These are phyloP conservation scores for Hymenotorrendiella dingleyae DNA, from an alignment of 2,329 filamentous ascomycete species.

Conservation along the genomic window DNA sequence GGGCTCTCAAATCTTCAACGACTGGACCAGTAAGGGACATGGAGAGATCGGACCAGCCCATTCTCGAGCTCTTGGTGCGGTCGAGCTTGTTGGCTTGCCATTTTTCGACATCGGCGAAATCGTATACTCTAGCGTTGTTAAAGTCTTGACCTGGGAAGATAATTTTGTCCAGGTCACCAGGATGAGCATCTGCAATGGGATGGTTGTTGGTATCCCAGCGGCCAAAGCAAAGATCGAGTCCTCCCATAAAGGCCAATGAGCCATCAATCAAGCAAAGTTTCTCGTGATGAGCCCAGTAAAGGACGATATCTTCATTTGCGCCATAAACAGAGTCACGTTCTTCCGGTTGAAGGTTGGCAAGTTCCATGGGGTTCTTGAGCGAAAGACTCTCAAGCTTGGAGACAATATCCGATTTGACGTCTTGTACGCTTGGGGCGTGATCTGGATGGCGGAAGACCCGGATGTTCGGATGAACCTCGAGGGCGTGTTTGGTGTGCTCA, in stretches of 20 bases:
- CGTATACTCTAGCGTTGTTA: constrained; percentile 81
- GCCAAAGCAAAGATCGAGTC: constrained; percentile 81
- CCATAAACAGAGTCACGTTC: constrained; percentile 76
- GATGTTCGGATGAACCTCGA: constrained; percentile 83
- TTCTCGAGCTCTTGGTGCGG: constrained; percentile 70
- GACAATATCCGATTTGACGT: constrained; percentile 61
- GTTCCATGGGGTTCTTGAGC: constrained; percentile 47
- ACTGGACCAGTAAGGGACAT: constrained; percentile 70
- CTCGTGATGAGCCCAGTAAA: constrained; percentile 93
- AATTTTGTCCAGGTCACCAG: constrained; percentile 66
- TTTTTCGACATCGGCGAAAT: constrained; percentile 68
- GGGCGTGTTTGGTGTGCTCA: constrained; percentile 70
- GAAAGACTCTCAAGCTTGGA: constrained; percentile 47
- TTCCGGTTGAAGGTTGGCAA: constrained; percentile 64
- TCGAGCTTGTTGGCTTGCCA: constrained; percentile 86
- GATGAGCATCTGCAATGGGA: constrained; percentile 69
- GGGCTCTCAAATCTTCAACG: constrained; percentile 65
- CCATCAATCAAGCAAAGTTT: constrained; percentile 81
- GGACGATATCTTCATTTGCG: constrained; percentile 69
- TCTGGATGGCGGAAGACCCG: constrained; percentile 87
- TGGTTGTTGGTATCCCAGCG: constrained; percentile 87
- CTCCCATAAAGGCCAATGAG: constrained; percentile 82
- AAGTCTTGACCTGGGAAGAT: constrained; percentile 89
- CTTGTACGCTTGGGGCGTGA: constrained; percentile 69
- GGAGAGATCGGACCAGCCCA: constrained; percentile 89